Percentiles rank a stretch among this genome's conserved stretches.
phyloP scores from a whole-genome alignment of 495 filamentous ascomycete species.

The Daldinia grandis region DNA sequence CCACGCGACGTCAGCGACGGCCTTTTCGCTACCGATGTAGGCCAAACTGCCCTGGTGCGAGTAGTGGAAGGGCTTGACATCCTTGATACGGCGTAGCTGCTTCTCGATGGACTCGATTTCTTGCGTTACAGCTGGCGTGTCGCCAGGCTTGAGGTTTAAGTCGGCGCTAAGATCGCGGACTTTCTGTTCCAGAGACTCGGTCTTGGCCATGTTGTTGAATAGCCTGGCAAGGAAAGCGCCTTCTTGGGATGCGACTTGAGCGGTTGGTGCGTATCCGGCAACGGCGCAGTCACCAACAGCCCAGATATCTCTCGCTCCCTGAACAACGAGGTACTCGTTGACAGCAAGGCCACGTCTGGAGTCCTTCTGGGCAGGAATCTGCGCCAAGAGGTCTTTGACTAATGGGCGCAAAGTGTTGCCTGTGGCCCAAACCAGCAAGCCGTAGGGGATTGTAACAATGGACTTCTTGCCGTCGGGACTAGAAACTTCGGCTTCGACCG shows the following conservation, averaged over 20 bases:
- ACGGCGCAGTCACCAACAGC: conserved; percentile 82
- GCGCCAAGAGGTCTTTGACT: conserved; percentile 87
- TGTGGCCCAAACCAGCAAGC: conserved; percentile 97
- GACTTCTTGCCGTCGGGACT: conserved; percentile 88
- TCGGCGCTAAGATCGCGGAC: conserved; percentile 66
- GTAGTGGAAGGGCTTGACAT: conserved; percentile 97
- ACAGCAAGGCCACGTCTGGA: conserved; percentile 94
- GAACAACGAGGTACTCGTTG: conserved; percentile 98
- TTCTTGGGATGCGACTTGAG: conserved; percentile 96
- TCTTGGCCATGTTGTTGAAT: conserved; percentile 98
- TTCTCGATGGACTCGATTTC: conserved; percentile 87
- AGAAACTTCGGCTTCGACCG: conserved; percentile 88
- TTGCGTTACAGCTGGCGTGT: conserved; percentile 70
- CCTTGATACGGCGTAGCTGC: conserved; percentile 86
- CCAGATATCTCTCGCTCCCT: conserved; percentile 97
- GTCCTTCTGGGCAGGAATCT: conserved; percentile 93
- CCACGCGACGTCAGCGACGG: conserved; percentile 97
- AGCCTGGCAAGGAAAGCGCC: conserved; percentile 93
- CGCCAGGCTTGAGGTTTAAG: conserved; percentile 60
- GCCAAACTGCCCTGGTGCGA: conserved; percentile 95
- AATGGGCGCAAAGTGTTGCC: conserved; percentile 92
- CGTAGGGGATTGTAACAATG: conserved; percentile 85
- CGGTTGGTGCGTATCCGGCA: conserved; percentile 96
- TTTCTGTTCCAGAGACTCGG: conserved; percentile 77
- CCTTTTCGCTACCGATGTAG: conserved; percentile 98